A percentile compares a stretch with the other conserved stretches of the same genome.
Conservation (phyloP, 2,329 filamentous ascomycete species). For the Pseudopithomyces maydicus region DNA sequence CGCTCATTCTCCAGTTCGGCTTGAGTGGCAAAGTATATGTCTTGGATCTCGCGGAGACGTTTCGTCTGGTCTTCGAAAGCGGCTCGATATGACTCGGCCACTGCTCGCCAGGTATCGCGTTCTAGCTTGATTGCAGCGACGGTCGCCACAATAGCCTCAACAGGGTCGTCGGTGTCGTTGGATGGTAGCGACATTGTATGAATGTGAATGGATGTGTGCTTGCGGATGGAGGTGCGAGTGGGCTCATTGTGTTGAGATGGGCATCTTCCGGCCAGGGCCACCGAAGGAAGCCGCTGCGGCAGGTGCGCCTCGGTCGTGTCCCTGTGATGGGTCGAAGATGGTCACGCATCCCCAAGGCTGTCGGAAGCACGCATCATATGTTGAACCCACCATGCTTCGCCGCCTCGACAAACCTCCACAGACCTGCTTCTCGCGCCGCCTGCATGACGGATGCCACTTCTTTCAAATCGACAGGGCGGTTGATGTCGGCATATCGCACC, state of each 20-base stretch:
- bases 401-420: conserved; percentile 79
- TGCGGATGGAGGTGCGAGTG: conserved; percentile 1
- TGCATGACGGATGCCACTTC: conserved; percentile 70
- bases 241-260: background rate
- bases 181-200: conserved; percentile 16
- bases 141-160: conserved; percentile 16
- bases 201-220: conserved; percentile 20
- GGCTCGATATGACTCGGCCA: conserved; percentile 32
- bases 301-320: too few species aligned
- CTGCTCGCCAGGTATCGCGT: conserved; percentile 34
- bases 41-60: conserved; percentile 29
- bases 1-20: conserved; percentile 40
- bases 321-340: background rate
- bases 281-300: background rate
- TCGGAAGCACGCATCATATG: conserved; percentile 29
- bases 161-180: background rate
- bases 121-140: conserved; percentile 34
- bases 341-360: background rate
- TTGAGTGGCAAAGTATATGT: conserved; percentile 37
- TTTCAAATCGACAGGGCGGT: conserved; percentile 67
- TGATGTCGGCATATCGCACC: conserved; percentile 76
- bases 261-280: background rate
- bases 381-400: conserved; percentile 63
- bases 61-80: conserved; percentile 33
- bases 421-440: conserved; percentile 71